A percentile compares a stretch with the other conserved stretches of the same genome.
These are phyloP conservation scores for Paramecium tetraurelia DNA, from an alignment of 73 alveolate genomes.

Conservation along the genomic window DNA sequence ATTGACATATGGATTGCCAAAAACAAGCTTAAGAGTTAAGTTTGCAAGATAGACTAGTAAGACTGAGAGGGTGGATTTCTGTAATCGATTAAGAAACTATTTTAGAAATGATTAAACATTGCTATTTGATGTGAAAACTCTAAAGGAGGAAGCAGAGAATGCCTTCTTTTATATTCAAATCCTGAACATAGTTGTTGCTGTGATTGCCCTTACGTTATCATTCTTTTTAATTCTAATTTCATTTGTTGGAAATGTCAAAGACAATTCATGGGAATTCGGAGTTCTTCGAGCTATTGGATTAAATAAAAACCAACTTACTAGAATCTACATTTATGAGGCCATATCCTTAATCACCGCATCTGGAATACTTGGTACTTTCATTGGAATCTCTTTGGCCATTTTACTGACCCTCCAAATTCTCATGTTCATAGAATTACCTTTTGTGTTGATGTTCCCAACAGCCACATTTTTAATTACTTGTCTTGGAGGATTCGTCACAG, in stretches of 20 bases:
- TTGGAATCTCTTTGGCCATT: constrained; percentile 89
- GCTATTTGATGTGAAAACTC: constrained; percentile 69
- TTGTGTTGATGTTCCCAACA: constrained; percentile 89
- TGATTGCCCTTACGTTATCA: constrained; percentile 83
- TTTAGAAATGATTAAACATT: constrained; percentile 75
- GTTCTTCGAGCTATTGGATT: constrained; percentile 95
- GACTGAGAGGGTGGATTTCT: constrained; percentile 67
- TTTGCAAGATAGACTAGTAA: constrained; percentile 1
- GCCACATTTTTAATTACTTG: constrained; percentile 75
- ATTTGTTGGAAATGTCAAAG: constrained; percentile 91
- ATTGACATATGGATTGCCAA: constrained; percentile 65
- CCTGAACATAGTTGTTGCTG: constrained; percentile 84
- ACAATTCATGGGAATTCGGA: constrained; percentile 95
- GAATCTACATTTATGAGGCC: constrained; percentile 93
- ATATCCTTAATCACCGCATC: constrained; percentile 82
- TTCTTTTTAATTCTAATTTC: constrained; percentile 91
- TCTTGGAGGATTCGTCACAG: constrained; percentile 76
- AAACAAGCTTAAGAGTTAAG: constrained; percentile 61
- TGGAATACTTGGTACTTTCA: constrained; percentile 83
- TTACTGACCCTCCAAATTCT: constrained; percentile 88
- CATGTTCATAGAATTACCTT: constrained; percentile 91
- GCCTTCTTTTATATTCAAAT: constrained; percentile 74
- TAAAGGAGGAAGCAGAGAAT: constrained; percentile 72
- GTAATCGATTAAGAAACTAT: constrained; percentile 82
- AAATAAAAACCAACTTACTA: constrained; percentile 75